Evolutionary conservation across 306 rosid genomes (phyloP).

Genomic region (Casuarina equisetifolia): DNA sequence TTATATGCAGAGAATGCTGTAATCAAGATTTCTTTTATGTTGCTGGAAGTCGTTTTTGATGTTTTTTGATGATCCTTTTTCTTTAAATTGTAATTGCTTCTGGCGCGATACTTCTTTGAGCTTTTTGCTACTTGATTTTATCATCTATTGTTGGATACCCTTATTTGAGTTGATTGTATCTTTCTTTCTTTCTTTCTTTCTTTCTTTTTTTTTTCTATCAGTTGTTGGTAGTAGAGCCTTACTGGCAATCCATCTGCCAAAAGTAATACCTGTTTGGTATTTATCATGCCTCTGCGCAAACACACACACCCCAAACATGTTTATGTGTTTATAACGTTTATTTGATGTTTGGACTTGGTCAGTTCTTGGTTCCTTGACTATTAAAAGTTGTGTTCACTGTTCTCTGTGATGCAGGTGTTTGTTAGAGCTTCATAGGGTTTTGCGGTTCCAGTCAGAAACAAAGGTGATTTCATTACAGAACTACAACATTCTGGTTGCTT

Average conservation of each 20-base stretch:
- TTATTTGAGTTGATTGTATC: neutral
- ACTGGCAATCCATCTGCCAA: neutral
- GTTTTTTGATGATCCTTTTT: neutral
- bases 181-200: neutral
- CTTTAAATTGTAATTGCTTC: neutral
- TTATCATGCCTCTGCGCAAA: too few relatives aligned
- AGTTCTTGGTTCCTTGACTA: neutral
- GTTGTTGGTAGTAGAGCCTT: neutral
- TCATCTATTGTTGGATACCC: neutral
- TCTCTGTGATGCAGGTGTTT: neutral
- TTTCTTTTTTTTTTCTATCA: neutral
- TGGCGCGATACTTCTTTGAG: neutral
- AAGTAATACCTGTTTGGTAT: neutral
- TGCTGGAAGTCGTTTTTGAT: neutral
- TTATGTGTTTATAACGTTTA: neutral
- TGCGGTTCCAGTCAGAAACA: constrained; percentile 12
- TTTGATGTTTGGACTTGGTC: neutral
- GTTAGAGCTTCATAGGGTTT: constrained; percentile 4
- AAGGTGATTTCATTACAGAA: neutral
- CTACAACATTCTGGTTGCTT: neutral
- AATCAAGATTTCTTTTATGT: neutral
- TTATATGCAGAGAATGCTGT: neutral
- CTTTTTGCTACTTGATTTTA: neutral
- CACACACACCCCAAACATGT: too few relatives aligned
- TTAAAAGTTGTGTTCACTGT: neutral